Evolutionary conservation across 1,139 yeast genomes (phyloP).

Genomic region (Kluyveromyces marxianus): DNA sequence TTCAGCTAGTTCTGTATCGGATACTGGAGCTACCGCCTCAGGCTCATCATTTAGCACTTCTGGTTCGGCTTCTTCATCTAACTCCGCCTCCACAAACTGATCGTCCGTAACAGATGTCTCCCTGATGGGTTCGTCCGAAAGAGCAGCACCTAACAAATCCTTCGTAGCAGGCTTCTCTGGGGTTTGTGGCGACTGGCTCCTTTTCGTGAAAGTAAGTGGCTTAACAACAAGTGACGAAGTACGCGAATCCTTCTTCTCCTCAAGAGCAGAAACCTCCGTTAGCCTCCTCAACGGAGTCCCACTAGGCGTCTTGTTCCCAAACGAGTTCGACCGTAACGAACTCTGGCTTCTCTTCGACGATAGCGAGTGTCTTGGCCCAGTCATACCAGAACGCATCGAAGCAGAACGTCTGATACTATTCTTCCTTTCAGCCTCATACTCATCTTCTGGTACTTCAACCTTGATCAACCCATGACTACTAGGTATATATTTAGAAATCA

Average conservation of each 20-base stretch:
- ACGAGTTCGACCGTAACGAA: slow-evolving; percentile 1
- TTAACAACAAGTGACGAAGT: too few relatives aligned
- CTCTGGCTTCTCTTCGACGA: not conserved
- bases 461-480: slow-evolving; percentile 41
- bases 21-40: not conserved
- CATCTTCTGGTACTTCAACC: slow-evolving; percentile 39
- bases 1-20: not conserved
- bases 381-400: slow-evolving; percentile 8
- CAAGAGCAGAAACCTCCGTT: not conserved
- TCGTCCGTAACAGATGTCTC: too few relatives aligned
- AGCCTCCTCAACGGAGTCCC: slow-evolving; percentile 2
- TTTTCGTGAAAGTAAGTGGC: not conserved
- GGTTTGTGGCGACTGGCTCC: not conserved
- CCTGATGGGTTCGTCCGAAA: not conserved
- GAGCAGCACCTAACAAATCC: not conserved
- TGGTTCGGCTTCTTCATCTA: not conserved
- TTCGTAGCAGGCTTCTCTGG: not conserved
- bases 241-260: too few relatives aligned
- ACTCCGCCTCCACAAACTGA: too few relatives aligned
- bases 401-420: slow-evolving; percentile 8
- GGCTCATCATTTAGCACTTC: not conserved
- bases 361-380: slow-evolving; percentile 4
- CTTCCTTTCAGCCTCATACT: slow-evolving; percentile 9
- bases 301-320: not conserved
- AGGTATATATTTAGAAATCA: slow-evolving; percentile 40